These are phyloP conservation scores for Cryptococcus sp. DNA, from an alignment of 1,284 basidiomycete species.

Conservation along the genomic window DNA sequence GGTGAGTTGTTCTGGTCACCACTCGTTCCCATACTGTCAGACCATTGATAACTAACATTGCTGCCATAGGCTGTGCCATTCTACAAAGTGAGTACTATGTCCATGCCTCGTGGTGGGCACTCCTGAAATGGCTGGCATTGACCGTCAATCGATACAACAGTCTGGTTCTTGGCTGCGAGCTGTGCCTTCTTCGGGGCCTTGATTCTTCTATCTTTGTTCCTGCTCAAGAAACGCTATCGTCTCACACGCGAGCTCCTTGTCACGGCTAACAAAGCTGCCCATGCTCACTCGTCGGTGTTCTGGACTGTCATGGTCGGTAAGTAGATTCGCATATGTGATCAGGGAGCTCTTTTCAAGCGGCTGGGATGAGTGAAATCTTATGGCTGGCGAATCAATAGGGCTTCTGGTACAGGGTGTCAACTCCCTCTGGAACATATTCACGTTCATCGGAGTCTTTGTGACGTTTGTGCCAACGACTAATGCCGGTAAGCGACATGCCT, in stretches of 20 bases:
- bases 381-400: neutral
- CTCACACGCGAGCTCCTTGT: slow-evolving; percentile 9
- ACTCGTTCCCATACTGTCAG: too few relatives aligned
- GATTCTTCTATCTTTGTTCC: slow-evolving; percentile 1
- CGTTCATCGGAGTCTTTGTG: slow-evolving; percentile 12
- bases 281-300: slow-evolving; percentile 14
- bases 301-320: slow-evolving; percentile 12
- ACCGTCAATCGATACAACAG: neutral
- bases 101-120: neutral
- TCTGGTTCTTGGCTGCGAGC: neutral
- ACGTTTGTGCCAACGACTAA: slow-evolving; percentile 11
- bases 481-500: slow-evolving; percentile 7
- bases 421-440: slow-evolving; percentile 12
- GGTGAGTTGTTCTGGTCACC: neutral
- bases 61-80: neutral
- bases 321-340: neutral
- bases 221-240: neutral
- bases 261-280: slow-evolving; percentile 12
- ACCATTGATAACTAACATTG: neutral
- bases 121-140: neutral
- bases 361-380: neutral
- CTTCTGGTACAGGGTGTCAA: slow-evolving; percentile 3
- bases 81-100: neutral
- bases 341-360: neutral
- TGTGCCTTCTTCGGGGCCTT: neutral